These are phyloP conservation scores for Sporothrix pseudoabietina DNA, from an alignment of 2,329 filamentous ascomycete genomes.

Conservation along the genomic window DNA sequence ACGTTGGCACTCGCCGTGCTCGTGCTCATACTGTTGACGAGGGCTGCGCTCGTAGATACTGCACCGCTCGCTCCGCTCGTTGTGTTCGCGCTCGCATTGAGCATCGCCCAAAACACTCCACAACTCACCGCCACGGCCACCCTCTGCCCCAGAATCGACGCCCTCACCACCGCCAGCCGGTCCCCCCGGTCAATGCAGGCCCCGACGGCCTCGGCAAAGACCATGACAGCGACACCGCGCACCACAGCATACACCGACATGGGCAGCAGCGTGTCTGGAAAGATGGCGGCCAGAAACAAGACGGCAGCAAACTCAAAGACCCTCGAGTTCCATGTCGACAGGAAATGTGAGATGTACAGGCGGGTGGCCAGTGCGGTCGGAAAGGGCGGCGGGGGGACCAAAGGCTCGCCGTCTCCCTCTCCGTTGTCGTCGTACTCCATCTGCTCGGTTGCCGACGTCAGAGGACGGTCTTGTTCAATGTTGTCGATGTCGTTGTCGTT, in stretches of 20 bases:
- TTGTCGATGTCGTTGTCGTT: not conserved
- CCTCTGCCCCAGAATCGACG: conserved; percentile 53
- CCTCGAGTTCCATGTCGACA: conserved; percentile 66
- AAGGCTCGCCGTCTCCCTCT: not conserved
- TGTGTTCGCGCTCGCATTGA: conserved; percentile 35
- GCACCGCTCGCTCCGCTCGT: not conserved
- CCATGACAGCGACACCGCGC: conserved; percentile 59
- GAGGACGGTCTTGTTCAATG: not conserved
- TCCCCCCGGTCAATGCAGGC: conserved; percentile 58
- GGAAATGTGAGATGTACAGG: conserved; percentile 61
- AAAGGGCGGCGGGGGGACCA: not conserved
- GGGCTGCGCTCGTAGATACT: not conserved
- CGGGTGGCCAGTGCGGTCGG: conserved; percentile 33
- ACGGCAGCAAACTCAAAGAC: conserved; percentile 66
- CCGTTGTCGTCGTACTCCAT: not conserved
- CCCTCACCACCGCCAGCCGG: conserved; percentile 53
- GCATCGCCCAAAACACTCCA: conserved; percentile 47
- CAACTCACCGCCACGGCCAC: conserved; percentile 53
- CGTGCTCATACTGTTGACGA: not conserved
- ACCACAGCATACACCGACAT: conserved; percentile 69
- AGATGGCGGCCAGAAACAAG: conserved; percentile 59
- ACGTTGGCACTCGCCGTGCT: too few relatives aligned
- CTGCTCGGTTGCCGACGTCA: too few relatives aligned
- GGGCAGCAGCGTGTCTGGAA: conserved; percentile 62
- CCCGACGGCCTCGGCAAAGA: conserved; percentile 62